These are phyloP conservation scores for Mychonastes homosphaera DNA, from an alignment of 139 green algal genomes.

Conservation along the genomic window DNA sequence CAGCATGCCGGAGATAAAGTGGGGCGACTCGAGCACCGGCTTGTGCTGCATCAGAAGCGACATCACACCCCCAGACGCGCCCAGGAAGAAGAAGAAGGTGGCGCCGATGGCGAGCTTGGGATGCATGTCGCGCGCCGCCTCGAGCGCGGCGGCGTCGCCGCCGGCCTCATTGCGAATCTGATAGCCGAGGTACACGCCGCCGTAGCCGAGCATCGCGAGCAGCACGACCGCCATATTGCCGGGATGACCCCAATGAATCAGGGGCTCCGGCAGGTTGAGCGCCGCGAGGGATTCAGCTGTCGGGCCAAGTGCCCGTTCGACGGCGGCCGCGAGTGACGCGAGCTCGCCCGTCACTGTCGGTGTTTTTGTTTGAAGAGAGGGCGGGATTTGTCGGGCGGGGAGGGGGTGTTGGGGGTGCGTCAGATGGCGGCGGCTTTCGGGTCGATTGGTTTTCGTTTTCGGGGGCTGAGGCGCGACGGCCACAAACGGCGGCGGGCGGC, in stretches of 20 bases:
- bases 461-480: too few relatives aligned
- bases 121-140: constrained; percentile 24
- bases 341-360: neutral
- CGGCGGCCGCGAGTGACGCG: neutral
- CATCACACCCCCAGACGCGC: constrained; percentile 62
- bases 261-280: constrained; percentile 10
- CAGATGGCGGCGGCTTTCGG: constrained; percentile 18
- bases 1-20: constrained; percentile 46
- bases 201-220: constrained; percentile 57
- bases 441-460: too few relatives aligned
- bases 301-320: too few relatives aligned
- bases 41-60: constrained; percentile 62
- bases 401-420: constrained; percentile 38
- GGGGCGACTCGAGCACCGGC: constrained; percentile 12
- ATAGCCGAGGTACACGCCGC: constrained; percentile 55
- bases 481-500: too few relatives aligned
- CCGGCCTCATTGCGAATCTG: constrained; percentile 25
- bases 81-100: constrained; percentile 68
- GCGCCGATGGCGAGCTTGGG: constrained; percentile 53
- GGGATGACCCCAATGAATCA: constrained; percentile 50
- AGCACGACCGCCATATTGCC: constrained; percentile 69
- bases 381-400: constrained; percentile 27
- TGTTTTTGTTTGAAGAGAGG: constrained; percentile 16
- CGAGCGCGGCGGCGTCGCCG: neutral
- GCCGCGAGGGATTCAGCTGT: neutral